Evolutionary conservation across 2,329 filamentous ascomycete genomes (phyloP), one percentile per base, ranked within the genome.

Genomic region (Paraphaeosphaeria sporulosa): DNA sequence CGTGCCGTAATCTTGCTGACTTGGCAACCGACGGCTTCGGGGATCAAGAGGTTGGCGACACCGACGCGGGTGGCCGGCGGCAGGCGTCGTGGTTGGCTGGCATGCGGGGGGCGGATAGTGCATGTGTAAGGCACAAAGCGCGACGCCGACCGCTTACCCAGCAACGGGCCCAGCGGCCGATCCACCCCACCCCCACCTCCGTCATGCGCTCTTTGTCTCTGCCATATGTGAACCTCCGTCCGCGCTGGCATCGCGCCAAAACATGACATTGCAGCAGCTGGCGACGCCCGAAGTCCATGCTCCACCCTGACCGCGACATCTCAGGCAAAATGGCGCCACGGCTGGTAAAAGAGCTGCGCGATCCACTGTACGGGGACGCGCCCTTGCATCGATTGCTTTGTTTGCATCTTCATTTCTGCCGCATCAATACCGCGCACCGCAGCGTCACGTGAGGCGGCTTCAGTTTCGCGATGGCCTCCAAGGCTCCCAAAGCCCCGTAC

Each of bases 301-400:
- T 38, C 49, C 49, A 53, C 36, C 6, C 36, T 43, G 50, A 42
- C 50, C 36, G 36, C 21, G 23, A 43, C 21, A 36, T 19, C 36
- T 23, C 12, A 15, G 6, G 25, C 36, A 38, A 19, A 43, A 32
- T 53, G 50, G 21, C 23, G 36, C 36, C 19, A 43, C 21, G 50
- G 50, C 36, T 53, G 50, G 50, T 53, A 43, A 53, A 53, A 53
- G 50, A 42, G 50, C 50, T 27, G 50, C 15, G 36, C 36, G 50
- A 53, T 55, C 27, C 42, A 55, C 27, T 36, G 30, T 38, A 47
- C n/a, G 17, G 30, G 52, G 30, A 15, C 13, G 42, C 32, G 9
- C 42, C 52, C 51, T 44, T 54, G 40, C 51, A 44, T 34, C 51
- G 30, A 8, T 32, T 32, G 23, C n/a, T 54, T 49, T 34, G 47